Percentiles rank a stretch among this genome's conserved stretches.
phyloP scores from a whole-genome alignment of 164 flowering plant genomes.

The Annona squamosa region DNA sequence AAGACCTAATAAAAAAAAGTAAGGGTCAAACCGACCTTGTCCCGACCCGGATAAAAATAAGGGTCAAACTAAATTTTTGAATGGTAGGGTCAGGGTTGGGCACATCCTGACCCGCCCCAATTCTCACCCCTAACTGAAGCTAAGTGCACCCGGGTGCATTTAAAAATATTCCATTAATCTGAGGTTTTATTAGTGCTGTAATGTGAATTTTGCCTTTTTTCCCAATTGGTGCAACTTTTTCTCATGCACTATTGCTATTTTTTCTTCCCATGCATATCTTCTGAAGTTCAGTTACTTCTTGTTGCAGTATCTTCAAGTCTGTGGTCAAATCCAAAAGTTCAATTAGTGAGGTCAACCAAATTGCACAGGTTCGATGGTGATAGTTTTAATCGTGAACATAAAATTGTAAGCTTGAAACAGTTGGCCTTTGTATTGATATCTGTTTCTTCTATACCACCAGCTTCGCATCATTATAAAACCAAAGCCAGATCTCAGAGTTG shows the following conservation, averaged over 20 bases:
- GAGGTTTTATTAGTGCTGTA: no score
- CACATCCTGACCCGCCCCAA: no score
- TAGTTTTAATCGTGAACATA: background rate
- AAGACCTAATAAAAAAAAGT: no score
- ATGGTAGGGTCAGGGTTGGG: no score
- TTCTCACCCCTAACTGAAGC: no score
- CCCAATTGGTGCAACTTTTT: no score
- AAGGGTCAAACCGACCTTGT: no score
- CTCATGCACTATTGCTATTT: background rate
- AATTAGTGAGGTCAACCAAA: slow-evolving; percentile 84
- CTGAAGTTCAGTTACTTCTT: background rate
- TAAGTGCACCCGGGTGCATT: no score
- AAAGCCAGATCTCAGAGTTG: slow-evolving; percentile 67
- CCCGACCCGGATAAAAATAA: no score
- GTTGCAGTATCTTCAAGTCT: slow-evolving; percentile 71
- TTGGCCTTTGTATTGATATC: slow-evolving; percentile 1
- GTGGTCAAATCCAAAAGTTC: slow-evolving; percentile 68
- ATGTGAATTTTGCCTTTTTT: no score
- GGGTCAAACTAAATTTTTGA: no score
- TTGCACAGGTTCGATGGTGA: slow-evolving; percentile 71
- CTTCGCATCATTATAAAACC: slow-evolving; percentile 83
- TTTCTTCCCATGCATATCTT: background rate
- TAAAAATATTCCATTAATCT: no score
- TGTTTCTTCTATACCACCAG: slow-evolving; percentile 31
- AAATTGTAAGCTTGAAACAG: background rate